These are phyloP conservation scores for Aspergillus intermedius DNA, from an alignment of 2,329 filamentous ascomycete genomes.

Conservation along the genomic window DNA sequence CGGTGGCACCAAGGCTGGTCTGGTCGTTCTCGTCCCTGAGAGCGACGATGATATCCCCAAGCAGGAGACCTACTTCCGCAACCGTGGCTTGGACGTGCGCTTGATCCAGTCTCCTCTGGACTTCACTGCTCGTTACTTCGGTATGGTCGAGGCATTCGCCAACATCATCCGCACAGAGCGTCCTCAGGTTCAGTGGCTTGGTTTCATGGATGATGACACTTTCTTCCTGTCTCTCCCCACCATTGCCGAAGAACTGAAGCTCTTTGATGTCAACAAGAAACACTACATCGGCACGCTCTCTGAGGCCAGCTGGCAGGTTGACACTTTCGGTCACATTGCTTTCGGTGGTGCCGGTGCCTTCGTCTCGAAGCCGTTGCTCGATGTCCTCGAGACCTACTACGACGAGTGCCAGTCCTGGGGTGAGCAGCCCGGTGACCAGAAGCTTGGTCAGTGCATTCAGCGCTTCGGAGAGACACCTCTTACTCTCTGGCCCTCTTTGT, in stretches of 20 bases:
- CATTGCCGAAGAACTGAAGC: slow-evolving; percentile 33
- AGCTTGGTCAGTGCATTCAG: slow-evolving; percentile 38
- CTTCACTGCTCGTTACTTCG: slow-evolving; percentile 40
- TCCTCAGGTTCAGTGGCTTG: slow-evolving; percentile 36
- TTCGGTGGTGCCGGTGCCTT: slow-evolving; percentile 42
- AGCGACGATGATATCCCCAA: slow-evolving; percentile 33
- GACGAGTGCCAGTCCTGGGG: slow-evolving; percentile 39
- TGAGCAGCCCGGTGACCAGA: slow-evolving; percentile 40
- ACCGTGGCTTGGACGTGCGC: slow-evolving; percentile 35
- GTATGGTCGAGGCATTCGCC: slow-evolving; percentile 35
- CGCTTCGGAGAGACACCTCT: slow-evolving; percentile 33
- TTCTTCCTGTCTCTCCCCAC: slow-evolving; percentile 37
- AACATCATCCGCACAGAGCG: slow-evolving; percentile 33
- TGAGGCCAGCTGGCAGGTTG: slow-evolving; percentile 39
- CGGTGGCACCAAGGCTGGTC: slow-evolving; percentile 34
- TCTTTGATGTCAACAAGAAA: slow-evolving; percentile 34
- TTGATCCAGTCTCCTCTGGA: slow-evolving; percentile 34
- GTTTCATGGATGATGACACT: slow-evolving; percentile 41
- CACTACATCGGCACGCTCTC: slow-evolving; percentile 40
- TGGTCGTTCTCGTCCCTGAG: slow-evolving; percentile 37
- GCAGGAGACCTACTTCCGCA: slow-evolving; percentile 37
- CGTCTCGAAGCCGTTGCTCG: slow-evolving; percentile 35
- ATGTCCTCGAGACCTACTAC: slow-evolving; percentile 32
- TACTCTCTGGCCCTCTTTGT: slow-evolving; percentile 37
- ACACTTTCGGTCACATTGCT: slow-evolving; percentile 38